These are phyloP conservation scores for Lasiosphaeriaceae sp. DNA, from an alignment of 495 filamentous ascomycete genomes.

Conservation along the genomic window DNA sequence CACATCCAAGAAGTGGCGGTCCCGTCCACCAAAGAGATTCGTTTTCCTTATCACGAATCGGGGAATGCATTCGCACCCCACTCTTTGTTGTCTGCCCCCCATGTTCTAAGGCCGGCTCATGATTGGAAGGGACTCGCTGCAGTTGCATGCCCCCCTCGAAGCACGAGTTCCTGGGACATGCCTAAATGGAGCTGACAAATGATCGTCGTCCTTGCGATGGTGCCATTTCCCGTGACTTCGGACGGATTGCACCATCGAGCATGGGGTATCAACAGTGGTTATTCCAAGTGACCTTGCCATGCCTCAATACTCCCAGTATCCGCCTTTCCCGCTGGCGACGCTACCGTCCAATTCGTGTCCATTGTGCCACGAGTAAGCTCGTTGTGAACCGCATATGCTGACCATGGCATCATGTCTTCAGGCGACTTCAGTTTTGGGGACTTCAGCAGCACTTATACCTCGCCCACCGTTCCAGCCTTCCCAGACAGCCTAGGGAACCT, in stretches of 20 bases:
- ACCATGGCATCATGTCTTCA: slow-evolving; percentile 48
- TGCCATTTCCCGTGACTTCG: slow-evolving; percentile 40
- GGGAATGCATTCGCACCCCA: slow-evolving; percentile 12
- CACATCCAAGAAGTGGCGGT: not conserved
- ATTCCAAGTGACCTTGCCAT: slow-evolving; percentile 13
- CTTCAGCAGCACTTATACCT: slow-evolving; percentile 42
- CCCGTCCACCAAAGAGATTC: slow-evolving; percentile 17
- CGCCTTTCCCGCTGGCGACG: slow-evolving; percentile 26
- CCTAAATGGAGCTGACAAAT: slow-evolving; percentile 36
- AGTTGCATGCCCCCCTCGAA: slow-evolving; percentile 19
- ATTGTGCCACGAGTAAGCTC: not conserved
- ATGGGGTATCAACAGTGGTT: slow-evolving; percentile 27
- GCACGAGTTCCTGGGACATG: slow-evolving; percentile 12
- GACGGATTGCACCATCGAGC: slow-evolving; percentile 33
- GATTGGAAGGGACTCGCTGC: slow-evolving; percentile 21
- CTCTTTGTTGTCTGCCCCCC: slow-evolving; percentile 17
- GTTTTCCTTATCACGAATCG: slow-evolving; percentile 25
- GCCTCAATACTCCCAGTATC: slow-evolving; percentile 24
- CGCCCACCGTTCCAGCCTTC: slow-evolving; percentile 43
- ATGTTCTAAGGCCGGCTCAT: slow-evolving; percentile 13
- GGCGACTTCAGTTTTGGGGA: slow-evolving; percentile 48
- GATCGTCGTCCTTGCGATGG: slow-evolving; percentile 31
- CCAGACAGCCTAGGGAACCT: slow-evolving; percentile 40
- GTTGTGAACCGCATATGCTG: slow-evolving; percentile 15
- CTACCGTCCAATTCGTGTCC: slow-evolving; percentile 12